Evolutionary conservation across 2,329 filamentous ascomycete species (phyloP), one percentile per base, ranked within the genome.

Genomic region (Pseudocercospora macadamiae): DNA sequence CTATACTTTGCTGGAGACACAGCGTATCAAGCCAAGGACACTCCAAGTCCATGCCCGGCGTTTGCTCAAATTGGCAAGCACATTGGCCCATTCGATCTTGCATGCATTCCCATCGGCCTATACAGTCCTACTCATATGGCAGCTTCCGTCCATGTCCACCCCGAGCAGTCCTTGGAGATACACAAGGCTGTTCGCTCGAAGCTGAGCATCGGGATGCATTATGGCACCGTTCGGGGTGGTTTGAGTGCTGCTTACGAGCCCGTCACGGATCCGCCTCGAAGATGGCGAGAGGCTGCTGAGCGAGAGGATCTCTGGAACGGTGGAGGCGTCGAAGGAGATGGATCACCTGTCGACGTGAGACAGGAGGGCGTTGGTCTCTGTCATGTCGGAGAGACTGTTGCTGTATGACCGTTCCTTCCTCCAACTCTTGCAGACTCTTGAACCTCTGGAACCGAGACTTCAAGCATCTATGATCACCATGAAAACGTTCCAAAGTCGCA

Each of bases 121-220:
- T 82, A 77, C 62, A 75, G 74, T 42, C 80, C 80, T 3, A 70
- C 75, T 3, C 69, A 72, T 2, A 72, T 80, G 51, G 72, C 82
- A 64, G 78, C 77, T 5, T 69, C 71, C 2, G 74, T 81, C 10
- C 80, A 83, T 51, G 76, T 76, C 10, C 76, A 76, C 23, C 79
- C 80, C 0, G 79, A 80, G 57, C 79, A 82, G 60, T 77, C 77
- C 4, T 63, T 82, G 1, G 67, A 75, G 25, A 80, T 82, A 42
- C 80, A 82, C 56, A 74, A 75, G 51, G 79, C 80, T 56, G 66
- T 82, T 44, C 72, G 64, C 44, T 79, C 78, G 54, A 78, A 73
- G 67, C 76, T 75, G 62, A 80, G 77, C 28, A 75, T 83, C 23
- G 80, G 78, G 0, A 82, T 82, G 80, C 80, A 83, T 58, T 82